Percentiles rank a stretch among this genome's conserved stretches.
Evolutionary conservation across 257 asterid genomes (phyloP).

Genomic region (Dorcoceras hygrometricum): DNA sequence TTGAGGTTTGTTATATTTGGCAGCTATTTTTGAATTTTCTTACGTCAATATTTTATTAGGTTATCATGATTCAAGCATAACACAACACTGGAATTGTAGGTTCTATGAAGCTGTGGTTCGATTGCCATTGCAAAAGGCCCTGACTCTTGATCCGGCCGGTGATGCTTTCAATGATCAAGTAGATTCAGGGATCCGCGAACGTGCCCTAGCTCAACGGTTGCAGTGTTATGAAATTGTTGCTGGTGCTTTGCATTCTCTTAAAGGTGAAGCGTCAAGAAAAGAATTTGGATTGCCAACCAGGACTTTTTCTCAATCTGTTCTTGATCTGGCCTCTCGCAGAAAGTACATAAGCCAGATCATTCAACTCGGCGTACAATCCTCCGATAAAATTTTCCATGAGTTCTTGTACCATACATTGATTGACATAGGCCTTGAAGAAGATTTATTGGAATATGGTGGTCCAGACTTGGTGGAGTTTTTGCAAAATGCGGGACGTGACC

Average conservation of each 20-base stretch:
- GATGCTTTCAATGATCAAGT: conserved; percentile 84
- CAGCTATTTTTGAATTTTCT: conserved; percentile 10
- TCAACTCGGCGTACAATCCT: conserved; percentile 92
- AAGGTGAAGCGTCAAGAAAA: conserved; percentile 56
- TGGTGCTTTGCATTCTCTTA: conserved; percentile 69
- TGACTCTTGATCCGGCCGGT: conserved; percentile 82
- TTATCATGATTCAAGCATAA: conserved; percentile 24
- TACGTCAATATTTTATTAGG: conserved; percentile 10
- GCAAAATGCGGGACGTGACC: conserved; percentile 83
- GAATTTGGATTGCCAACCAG: conserved; percentile 90
- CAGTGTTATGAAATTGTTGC: conserved; percentile 84
- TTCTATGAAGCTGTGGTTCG: conserved; percentile 96
- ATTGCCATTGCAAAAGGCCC: conserved; percentile 92
- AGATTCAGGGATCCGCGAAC: conserved; percentile 67
- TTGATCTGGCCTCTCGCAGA: conserved; percentile 73
- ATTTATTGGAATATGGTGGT: conserved; percentile 87
- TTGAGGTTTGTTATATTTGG: conserved; percentile 58
- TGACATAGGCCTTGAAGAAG: conserved; percentile 86
- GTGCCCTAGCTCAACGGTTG: conserved; percentile 76
- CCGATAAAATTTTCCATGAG: conserved; percentile 84
- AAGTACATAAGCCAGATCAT: conserved; percentile 81
- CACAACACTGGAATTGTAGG: conserved; percentile 45
- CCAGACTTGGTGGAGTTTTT: conserved; percentile 93
- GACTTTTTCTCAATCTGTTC: conserved; percentile 65
- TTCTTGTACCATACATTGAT: conserved; percentile 75